Evolutionary conservation across 2,329 filamentous ascomycete genomes (phyloP).

Genomic region (Paecilomyces fulvus): DNA sequence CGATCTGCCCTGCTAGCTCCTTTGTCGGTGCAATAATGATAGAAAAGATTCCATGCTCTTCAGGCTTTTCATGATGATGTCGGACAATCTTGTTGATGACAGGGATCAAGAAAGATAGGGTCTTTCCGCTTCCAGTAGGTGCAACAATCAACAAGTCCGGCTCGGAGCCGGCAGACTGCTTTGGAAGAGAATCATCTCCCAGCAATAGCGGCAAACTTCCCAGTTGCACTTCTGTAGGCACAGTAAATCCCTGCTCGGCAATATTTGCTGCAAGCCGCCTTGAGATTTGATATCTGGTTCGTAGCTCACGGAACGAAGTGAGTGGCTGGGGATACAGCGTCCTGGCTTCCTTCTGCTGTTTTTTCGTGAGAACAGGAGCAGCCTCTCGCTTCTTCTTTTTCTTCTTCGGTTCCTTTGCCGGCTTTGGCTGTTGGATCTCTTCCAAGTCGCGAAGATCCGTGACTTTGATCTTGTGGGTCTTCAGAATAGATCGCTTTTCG

Average conservation of each 20-base stretch:
- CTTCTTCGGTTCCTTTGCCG: conserved; percentile 31
- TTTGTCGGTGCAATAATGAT: conserved; percentile 72
- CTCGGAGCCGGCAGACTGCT: conserved; percentile 23
- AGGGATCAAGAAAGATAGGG: conserved; percentile 83
- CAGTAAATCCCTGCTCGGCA: conserved; percentile 69
- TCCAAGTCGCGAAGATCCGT: conserved; percentile 57
- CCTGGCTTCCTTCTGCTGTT: conserved; percentile 42
- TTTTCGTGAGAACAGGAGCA: conserved; percentile 32
- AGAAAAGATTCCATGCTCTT: conserved; percentile 54
- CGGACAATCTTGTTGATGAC: conserved; percentile 67
- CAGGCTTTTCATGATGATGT: conserved; percentile 40
- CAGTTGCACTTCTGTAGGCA: conserved; percentile 92
- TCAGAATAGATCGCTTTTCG: conserved; percentile 64
- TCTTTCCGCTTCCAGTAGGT: conserved; percentile 95
- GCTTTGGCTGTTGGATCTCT: conserved; percentile 19
- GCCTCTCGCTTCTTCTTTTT: conserved; percentile 51
- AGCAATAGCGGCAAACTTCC: conserved; percentile 74
- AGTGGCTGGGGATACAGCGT: conserved; percentile 73
- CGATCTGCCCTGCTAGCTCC: conserved; percentile 74
- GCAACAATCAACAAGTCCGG: conserved; percentile 81
- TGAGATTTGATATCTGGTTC: conserved; percentile 63
- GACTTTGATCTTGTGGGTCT: conserved; percentile 76
- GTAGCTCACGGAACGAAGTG: conserved; percentile 65
- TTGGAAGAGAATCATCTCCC: conserved; percentile 36
- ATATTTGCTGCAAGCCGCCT: conserved; percentile 69